A percentile compares a stretch with the other conserved stretches of the same genome.
These are phyloP conservation scores for Trichophaea hybrida DNA, from an alignment of 2,329 filamentous ascomycete genomes.

Conservation along the genomic window DNA sequence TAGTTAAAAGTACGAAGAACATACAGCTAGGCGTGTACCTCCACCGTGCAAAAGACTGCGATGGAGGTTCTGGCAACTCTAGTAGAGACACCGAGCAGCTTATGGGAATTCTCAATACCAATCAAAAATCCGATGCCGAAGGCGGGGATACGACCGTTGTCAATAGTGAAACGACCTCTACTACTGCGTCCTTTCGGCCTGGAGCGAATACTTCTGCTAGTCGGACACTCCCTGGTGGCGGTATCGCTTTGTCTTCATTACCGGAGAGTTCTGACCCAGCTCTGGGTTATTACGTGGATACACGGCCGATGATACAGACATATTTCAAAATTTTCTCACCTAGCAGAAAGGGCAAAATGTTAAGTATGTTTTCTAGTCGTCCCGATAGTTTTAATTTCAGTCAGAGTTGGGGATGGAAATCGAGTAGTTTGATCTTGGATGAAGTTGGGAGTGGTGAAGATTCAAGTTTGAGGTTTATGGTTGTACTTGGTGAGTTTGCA, in stretches of 20 bases:
- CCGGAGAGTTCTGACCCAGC: constrained; percentile 31
- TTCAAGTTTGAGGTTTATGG: constrained; percentile 43
- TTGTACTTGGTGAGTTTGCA: constrained; percentile 40
- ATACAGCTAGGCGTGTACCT: constrained; percentile 46
- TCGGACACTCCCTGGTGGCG: constrained; percentile 21
- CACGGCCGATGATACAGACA: constrained; percentile 43
- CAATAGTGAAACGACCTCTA: constrained; percentile 13
- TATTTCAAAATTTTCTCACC: constrained; percentile 50
- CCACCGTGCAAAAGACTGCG: constrained; percentile 43
- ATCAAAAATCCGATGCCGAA: background rate
- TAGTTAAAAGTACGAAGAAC: constrained; percentile 38
- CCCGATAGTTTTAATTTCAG: constrained; percentile 46
- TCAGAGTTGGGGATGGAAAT: constrained; percentile 49
- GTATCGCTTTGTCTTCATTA: constrained; percentile 10
- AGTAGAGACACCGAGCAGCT: background rate
- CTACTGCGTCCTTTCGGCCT: constrained; percentile 5
- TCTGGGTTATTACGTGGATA: constrained; percentile 41
- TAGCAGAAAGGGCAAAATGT: constrained; percentile 42
- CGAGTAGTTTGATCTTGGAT: constrained; percentile 43
- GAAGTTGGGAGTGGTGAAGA: constrained; percentile 35
- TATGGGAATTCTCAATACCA: background rate
- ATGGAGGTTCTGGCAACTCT: constrained; percentile 33
- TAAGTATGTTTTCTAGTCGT: constrained; percentile 45
- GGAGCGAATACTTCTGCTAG: constrained; percentile 27
- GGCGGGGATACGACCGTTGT: constrained; percentile 13